Conservation (phyloP, 352 stramenopile species). For the Phytophthora lateralis region DNA sequence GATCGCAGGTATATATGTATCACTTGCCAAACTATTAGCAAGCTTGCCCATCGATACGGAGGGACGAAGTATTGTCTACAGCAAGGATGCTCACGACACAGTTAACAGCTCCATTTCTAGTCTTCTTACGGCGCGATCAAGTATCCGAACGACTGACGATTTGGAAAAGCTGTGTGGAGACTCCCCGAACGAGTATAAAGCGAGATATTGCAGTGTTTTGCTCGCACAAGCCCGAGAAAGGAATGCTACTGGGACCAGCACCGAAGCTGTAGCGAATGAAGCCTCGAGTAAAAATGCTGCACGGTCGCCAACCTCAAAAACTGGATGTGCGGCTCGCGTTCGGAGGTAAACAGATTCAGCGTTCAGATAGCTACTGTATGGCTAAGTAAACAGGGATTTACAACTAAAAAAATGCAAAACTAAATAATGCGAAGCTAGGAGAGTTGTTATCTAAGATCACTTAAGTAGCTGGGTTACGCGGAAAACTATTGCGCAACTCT, state of each 20-base stretch:
- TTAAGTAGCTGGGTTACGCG: too few species aligned
- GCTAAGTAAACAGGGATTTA: too few species aligned
- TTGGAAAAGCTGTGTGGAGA: slow-evolving; percentile 5
- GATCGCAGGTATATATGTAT: slow-evolving; percentile 37
- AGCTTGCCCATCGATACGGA: slow-evolving; percentile 26
- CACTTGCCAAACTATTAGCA: slow-evolving; percentile 31
- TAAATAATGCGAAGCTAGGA: too few species aligned
- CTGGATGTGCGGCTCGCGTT: neutral
- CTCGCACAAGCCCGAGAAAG: neutral
- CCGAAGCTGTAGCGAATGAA: neutral
- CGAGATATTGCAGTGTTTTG: slow-evolving; percentile 6
- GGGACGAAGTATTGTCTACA: slow-evolving; percentile 5
- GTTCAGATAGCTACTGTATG: too few species aligned
- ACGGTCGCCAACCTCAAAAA: slow-evolving; percentile 1
- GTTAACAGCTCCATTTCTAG: slow-evolving; percentile 9
- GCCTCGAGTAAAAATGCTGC: neutral
- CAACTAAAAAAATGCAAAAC: too few species aligned
- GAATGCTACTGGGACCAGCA: neutral
- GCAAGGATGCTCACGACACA: slow-evolving; percentile 4
- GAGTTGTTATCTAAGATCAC: too few species aligned
- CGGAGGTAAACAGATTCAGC: neutral
- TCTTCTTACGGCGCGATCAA: slow-evolving; percentile 6
- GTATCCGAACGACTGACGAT: slow-evolving; percentile 7
- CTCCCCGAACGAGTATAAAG: neutral
- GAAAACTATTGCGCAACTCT: too few species aligned